phyloP scores from a whole-genome alignment of 768 basidiomycete genomes.

The Trametes sanguinea region DNA sequence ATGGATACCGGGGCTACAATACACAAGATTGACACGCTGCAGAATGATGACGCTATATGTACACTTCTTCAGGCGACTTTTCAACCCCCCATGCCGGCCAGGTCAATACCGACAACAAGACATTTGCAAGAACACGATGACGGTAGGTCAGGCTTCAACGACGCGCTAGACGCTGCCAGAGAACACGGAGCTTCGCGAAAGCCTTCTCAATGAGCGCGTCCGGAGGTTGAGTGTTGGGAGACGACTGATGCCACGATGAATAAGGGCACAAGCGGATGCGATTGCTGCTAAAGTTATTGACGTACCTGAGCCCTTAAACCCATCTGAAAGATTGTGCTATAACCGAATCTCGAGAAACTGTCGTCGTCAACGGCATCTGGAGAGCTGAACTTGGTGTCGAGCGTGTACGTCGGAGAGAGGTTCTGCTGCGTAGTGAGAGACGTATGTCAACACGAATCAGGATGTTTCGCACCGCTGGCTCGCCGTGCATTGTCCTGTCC shows the following conservation, averaged over 20 bases:
- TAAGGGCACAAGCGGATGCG: background rate
- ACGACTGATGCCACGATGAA: background rate
- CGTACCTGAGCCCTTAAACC: conserved; percentile 16
- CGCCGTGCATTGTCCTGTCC: background rate
- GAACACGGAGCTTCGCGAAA: background rate
- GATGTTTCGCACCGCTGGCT: background rate
- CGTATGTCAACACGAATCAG: background rate
- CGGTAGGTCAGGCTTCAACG: background rate
- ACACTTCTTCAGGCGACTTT: too few species aligned
- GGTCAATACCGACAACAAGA: background rate
- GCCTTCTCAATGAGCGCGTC: conserved; percentile 7
- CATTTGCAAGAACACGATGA: background rate
- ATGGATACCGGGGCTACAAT: too few species aligned
- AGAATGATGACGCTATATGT: too few species aligned
- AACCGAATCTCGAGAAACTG: conserved; percentile 5
- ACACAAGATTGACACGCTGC: too few species aligned
- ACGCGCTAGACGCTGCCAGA: conserved; percentile 3
- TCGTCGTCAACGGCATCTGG: background rate
- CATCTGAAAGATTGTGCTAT: conserved; percentile 17
- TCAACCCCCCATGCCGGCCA: too few species aligned
- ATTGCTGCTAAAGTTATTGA: background rate
- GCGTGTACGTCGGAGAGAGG: background rate
- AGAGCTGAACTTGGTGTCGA: conserved; percentile 1
- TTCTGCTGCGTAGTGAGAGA: background rate
- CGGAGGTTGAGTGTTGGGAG: background rate